Evolutionary conservation across 2,329 filamentous ascomycete species (phyloP).

Genomic region (Monosporascus sp.): DNA sequence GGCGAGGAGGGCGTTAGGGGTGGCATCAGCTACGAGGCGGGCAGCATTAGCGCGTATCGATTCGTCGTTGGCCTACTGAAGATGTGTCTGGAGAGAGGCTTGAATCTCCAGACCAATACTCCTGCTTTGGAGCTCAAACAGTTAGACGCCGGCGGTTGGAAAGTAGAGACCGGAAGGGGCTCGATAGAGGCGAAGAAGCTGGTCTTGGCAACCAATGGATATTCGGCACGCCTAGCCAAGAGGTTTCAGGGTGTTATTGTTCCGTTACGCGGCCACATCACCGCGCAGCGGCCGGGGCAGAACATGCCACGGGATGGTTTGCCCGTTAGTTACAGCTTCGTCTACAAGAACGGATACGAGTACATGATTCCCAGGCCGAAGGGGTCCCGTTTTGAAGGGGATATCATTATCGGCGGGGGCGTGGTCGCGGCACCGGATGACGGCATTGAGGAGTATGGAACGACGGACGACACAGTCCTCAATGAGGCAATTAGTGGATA

Average conservation of each 20-base stretch:
- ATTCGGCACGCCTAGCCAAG: slow-evolving; percentile 40
- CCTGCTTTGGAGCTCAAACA: slow-evolving; percentile 28
- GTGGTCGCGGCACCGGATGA: slow-evolving; percentile 34
- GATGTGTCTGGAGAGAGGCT: slow-evolving; percentile 34
- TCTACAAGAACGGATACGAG: slow-evolving; percentile 57
- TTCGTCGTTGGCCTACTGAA: slow-evolving; percentile 40
- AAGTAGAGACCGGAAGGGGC: slow-evolving; percentile 38
- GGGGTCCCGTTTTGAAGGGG: slow-evolving; percentile 37
- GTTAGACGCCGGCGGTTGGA: slow-evolving; percentile 26
- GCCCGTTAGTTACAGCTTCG: slow-evolving; percentile 54
- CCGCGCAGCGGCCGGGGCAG: slow-evolving; percentile 33
- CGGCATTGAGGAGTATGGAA: slow-evolving; percentile 46
- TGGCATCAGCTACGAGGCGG: slow-evolving; percentile 40
- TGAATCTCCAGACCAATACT: slow-evolving; percentile 51
- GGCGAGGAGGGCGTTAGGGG: slow-evolving; percentile 35
- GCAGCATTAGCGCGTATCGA: slow-evolving; percentile 35
- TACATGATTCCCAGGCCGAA: slow-evolving; percentile 58
- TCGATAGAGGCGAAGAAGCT: slow-evolving; percentile 35
- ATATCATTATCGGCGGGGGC: slow-evolving; percentile 60
- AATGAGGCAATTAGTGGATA: slow-evolving; percentile 48
- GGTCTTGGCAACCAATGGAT: slow-evolving; percentile 50
- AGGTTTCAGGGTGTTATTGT: slow-evolving; percentile 42
- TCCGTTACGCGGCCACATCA: slow-evolving; percentile 46
- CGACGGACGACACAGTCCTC: slow-evolving; percentile 48
- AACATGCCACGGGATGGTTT: slow-evolving; percentile 33